phyloP scores from a whole-genome alignment of 768 basidiomycete species.

The Lactarius sp. region DNA sequence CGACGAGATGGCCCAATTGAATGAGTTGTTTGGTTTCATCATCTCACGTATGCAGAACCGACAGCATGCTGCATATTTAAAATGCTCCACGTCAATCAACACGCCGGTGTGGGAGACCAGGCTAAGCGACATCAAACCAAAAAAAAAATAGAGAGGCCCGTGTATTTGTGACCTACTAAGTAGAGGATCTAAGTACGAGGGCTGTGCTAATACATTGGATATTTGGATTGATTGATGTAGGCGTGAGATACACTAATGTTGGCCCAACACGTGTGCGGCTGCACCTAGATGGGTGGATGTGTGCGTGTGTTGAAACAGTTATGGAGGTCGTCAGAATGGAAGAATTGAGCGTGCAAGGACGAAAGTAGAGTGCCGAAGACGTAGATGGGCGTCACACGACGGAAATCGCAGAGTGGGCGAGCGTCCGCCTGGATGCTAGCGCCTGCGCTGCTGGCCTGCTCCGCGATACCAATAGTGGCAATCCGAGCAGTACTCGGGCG shows the following conservation, averaged over 20 bases:
- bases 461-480: slow-evolving; percentile 33
- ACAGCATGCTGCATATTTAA: not conserved
- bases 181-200: slow-evolving; percentile 19
- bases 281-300: not conserved
- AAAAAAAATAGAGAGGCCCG: slow-evolving; percentile 8
- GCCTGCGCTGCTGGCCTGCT: slow-evolving; percentile 23
- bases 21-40: not conserved
- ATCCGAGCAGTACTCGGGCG: slow-evolving; percentile 38
- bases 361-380: not conserved
- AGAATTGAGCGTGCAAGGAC: not conserved
- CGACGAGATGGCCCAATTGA: no score
- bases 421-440: slow-evolving; percentile 6
- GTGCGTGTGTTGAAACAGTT: slow-evolving; percentile 2
- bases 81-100: not conserved
- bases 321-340: not conserved
- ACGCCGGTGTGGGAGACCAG: not conserved
- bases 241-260: slow-evolving; percentile 19
- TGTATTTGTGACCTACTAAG: slow-evolving; percentile 22
- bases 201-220: slow-evolving; percentile 23
- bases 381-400: not conserved
- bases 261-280: slow-evolving; percentile 6
- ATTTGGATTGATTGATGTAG: slow-evolving; percentile 18
- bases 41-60: not conserved
- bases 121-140: slow-evolving; percentile 5
- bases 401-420: not conserved